Evolutionary conservation across 306 rosid species (phyloP), one percentile per base, ranked within the genome.

Genomic region (Prinsepia uniflora): DNA sequence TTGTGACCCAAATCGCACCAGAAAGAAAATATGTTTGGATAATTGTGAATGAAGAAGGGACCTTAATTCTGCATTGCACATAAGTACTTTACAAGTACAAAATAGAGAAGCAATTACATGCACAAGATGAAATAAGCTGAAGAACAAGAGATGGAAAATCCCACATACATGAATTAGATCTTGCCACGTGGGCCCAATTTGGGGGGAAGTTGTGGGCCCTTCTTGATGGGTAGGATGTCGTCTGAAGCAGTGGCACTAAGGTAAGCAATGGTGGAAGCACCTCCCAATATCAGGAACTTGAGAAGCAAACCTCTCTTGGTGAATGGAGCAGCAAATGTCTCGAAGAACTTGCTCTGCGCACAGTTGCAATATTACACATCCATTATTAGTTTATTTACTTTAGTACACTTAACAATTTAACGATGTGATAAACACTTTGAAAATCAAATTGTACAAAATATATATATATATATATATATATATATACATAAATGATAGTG

Each of bases 141-240:
- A 52, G 18, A 52, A 15, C n/a, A 15, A 75, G 19, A 48, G 48
- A 56, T 46, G 50, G 58, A 65, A 75, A 60, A 24, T 72, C 66
- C 74, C 22, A n/a, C 4, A 18, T 30, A 66, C 54, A 30, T 22
- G 54, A 80, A 24, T 90, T 84, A 94, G 89, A 94, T 78, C 88
- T 89, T 94, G 90, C 84, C 99, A 71, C 99, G 97, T 0, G 99
- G 99, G 17, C 99, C 99, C 1, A 63, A 86, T 86, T 84, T 71
- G 14, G 99, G 97, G 60, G 99, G 99, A 41, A 87, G 99, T 83
- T 91, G 97, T 66, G 99, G 99, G 42, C 97, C 99, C 83, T 87
- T 94, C 91, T 87, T 85, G 83, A 94, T 91, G 18, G 99, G 99
- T 30, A 94, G 85, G 75, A 91, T 36, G 66, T 94, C 99, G 65